A percentile compares a stretch with the other conserved stretches of the same genome.
phyloP scores from a whole-genome alignment of 1,284 basidiomycete species.

The Sanghuangporus sanghuang region DNA sequence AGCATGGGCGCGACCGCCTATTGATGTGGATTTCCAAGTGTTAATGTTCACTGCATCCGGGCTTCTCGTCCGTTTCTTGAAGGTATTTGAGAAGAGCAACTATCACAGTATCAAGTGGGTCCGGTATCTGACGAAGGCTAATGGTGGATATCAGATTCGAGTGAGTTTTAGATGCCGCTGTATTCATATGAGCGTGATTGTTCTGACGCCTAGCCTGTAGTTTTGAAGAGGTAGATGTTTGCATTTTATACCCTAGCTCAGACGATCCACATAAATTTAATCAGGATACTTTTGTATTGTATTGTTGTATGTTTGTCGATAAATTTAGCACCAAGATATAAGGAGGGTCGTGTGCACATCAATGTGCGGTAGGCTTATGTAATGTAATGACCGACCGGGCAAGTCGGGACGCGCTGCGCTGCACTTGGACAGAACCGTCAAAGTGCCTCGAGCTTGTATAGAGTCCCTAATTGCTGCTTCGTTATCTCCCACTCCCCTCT shows the following conservation, averaged over 20 bases:
- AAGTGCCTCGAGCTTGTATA: conserved; percentile 5
- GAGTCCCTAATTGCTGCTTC: not conserved
- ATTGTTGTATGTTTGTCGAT: too few relatives aligned
- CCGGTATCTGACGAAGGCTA: conserved; percentile 83
- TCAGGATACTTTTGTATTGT: not conserved
- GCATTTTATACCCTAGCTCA: not conserved
- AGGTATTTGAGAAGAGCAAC: conserved; percentile 95
- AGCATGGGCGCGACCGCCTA: conserved; percentile 96
- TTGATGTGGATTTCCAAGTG: conserved; percentile 97
- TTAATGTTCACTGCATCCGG: conserved; percentile 98
- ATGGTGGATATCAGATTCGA: conserved; percentile 80
- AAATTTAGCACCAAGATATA: not conserved
- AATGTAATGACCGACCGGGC: not conserved
- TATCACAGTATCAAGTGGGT: conserved; percentile 96
- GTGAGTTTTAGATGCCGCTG: conserved; percentile 39
- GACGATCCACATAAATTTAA: not conserved
- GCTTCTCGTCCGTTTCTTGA: conserved; percentile 92
- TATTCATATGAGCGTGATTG: not conserved
- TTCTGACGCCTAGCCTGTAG: not conserved
- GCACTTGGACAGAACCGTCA: not conserved
- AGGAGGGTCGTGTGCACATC: not conserved
- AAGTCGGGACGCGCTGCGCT: conserved; percentile 4
- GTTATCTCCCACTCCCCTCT: conserved; percentile 7
- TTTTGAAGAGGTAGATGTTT: not conserved
- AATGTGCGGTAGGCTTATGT: not conserved